Base-by-base conservation (phyloP, 768 basidiomycete genomes). In the Pholiota molesta region DNA sequence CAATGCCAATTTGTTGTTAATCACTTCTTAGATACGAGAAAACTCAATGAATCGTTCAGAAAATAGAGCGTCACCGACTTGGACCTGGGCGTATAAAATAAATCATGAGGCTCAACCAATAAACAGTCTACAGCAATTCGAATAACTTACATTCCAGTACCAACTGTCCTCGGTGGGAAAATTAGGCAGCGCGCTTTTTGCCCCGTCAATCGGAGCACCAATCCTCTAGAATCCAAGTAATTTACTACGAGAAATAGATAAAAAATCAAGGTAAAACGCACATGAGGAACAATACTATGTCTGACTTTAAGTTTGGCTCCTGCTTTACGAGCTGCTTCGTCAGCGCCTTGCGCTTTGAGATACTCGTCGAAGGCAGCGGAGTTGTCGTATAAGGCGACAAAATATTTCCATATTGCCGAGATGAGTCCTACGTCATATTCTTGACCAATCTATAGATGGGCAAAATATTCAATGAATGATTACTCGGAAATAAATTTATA, bases 281-380 rank as follows among this genome's bases (percentile, higher is more conserved):
- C 81, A 45, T 78, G 78, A 31, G 80, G 78, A 28, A 80, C 65
- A 29, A 82, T 75, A 7, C 61, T 63, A 61, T 78, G 73, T 68
- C 69, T 51, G 26, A 63, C 19, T 54, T 66, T 68, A 65, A 75
- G 52, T 60, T 51, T 53, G 57, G 70, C 42, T 68, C 68, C 57
- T 53, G 72, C 69, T 57, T 64, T 67, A 42, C 49, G 70, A 39
- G 66, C 69, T 31, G 67, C 60, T 3, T 62, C 45, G 11, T 68
- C 57, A 2, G 75, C 60, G 8, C 73, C 70, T 54, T 72, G 68
- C 40, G 68, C 63, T 39, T 67, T 69, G 62, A 80, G 69, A 66
- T 73, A 81, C 51, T 65, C 62, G 28, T 62, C 57, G 61, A 82
- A 83, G 2, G 75, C 64, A 42, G 65, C 59, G 8, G 75, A 81